phyloP scores from a whole-genome alignment of 768 basidiomycete species.

The Boletus sensibilis region DNA sequence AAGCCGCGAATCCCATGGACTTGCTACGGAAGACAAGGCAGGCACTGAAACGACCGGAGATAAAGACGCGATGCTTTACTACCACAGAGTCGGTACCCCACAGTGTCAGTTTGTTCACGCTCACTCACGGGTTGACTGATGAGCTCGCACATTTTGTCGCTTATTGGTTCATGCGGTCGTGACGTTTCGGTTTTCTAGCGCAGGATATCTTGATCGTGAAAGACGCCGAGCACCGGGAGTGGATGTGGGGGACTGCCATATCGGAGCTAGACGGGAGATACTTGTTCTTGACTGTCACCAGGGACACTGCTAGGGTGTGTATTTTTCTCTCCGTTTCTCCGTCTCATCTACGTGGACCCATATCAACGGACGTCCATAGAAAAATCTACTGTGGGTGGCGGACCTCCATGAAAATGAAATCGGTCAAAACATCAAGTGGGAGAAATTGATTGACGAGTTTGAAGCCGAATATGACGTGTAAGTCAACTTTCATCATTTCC shows the following conservation, averaged over 20 bases:
- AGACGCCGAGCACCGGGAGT: slow-evolving; percentile 62
- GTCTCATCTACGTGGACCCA: background rate
- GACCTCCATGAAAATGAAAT: slow-evolving; percentile 61
- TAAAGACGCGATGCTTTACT: slow-evolving; percentile 70
- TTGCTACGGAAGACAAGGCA: slow-evolving; percentile 47
- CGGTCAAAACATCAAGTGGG: slow-evolving; percentile 66
- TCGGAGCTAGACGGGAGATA: slow-evolving; percentile 67
- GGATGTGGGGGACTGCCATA: slow-evolving; percentile 57
- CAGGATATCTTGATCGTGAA: slow-evolving; percentile 67
- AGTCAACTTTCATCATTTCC: slow-evolving; percentile 22
- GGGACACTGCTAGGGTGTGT: slow-evolving; percentile 64
- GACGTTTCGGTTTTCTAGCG: slow-evolving; percentile 38
- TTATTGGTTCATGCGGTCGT: background rate
- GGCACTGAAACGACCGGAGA: slow-evolving; percentile 62
- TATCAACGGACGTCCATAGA: slow-evolving; percentile 40
- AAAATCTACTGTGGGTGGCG: slow-evolving; percentile 73
- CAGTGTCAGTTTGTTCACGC: slow-evolving; percentile 49
- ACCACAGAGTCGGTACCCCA: slow-evolving; percentile 68
- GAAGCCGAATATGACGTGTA: slow-evolving; percentile 66
- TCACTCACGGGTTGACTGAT: slow-evolving; percentile 8
- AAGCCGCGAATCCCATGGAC: slow-evolving; percentile 44
- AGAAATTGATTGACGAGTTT: slow-evolving; percentile 67
- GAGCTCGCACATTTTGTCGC: background rate
- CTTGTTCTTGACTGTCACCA: slow-evolving; percentile 49
- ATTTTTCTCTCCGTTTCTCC: background rate